A percentile compares a stretch with the other conserved stretches of the same genome.
Evolutionary conservation across 345 rosid genomes (phyloP).

Genomic region (Excoecaria cochinchinensis): DNA sequence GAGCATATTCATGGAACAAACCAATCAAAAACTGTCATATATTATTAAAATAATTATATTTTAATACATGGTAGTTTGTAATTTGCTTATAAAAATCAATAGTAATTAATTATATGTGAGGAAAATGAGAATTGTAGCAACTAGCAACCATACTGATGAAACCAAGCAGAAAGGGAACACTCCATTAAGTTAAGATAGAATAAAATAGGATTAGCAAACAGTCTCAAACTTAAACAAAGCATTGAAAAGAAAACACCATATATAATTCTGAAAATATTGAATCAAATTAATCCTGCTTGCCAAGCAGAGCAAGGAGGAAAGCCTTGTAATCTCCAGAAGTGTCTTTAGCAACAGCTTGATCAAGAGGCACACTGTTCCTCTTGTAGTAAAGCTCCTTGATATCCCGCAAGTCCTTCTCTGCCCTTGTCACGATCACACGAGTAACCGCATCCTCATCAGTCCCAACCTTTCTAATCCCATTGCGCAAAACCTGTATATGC

Average conservation of each 20-base stretch:
- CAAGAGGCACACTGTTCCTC: conserved; percentile 54
- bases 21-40: too few species aligned
- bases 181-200: too few species aligned
- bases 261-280: too few species aligned
- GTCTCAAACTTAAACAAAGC: conserved; percentile 1
- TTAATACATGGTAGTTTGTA: too few species aligned
- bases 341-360: conserved; percentile 51
- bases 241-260: not conserved
- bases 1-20: too few species aligned
- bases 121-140: too few species aligned
- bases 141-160: too few species aligned
- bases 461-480: conserved; percentile 33
- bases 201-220: not conserved
- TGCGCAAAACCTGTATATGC: conserved; percentile 39
- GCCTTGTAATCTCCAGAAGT: conserved; percentile 56
- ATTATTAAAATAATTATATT: too few species aligned
- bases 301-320: conserved; percentile 55
- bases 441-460: conserved; percentile 52
- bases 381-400: conserved; percentile 58
- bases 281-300: conserved; percentile 29
- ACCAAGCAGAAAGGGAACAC: too few species aligned
- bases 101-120: too few species aligned
- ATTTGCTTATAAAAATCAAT: too few species aligned
- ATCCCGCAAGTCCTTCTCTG: conserved; percentile 53
- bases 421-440: conserved; percentile 50